Evolutionary conservation across 352 stramenopile genomes (phyloP).

Genomic region (Phytophthora colocasiae): DNA sequence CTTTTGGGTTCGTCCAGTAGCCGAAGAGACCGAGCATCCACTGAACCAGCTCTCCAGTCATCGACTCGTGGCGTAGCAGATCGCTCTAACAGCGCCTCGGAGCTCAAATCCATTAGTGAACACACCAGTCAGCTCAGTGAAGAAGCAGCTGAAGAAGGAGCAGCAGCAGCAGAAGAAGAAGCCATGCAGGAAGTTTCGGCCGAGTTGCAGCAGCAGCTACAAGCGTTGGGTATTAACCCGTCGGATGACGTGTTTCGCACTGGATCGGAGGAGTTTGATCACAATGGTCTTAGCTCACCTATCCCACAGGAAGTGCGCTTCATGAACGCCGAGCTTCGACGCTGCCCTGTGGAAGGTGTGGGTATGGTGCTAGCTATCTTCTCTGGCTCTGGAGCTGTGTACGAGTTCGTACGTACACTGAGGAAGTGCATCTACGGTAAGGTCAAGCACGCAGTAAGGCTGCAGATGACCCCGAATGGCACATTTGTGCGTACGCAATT

Average conservation of each 20-base stretch:
- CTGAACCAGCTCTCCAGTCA: slow-evolving; percentile 15
- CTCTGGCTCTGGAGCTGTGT: slow-evolving; percentile 80
- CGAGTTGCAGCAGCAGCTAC: slow-evolving; percentile 80
- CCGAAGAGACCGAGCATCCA: slow-evolving; percentile 28
- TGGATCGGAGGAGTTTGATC: slow-evolving; percentile 76
- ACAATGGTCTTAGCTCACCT: slow-evolving; percentile 81
- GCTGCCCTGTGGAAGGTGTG: slow-evolving; percentile 78
- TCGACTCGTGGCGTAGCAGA: slow-evolving; percentile 8
- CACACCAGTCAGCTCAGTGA: slow-evolving; percentile 2
- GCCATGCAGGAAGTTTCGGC: slow-evolving; percentile 68
- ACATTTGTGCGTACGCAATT: slow-evolving; percentile 83
- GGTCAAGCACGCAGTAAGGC: slow-evolving; percentile 87
- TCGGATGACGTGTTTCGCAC: slow-evolving; percentile 87
- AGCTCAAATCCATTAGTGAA: slow-evolving; percentile 9
- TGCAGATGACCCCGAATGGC: slow-evolving; percentile 75
- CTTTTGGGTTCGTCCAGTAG: slow-evolving; percentile 23
- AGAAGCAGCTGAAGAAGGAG: slow-evolving; percentile 6
- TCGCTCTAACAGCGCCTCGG: slow-evolving; percentile 11
- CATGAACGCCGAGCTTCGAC: slow-evolving; percentile 83
- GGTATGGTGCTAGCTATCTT: slow-evolving; percentile 83
- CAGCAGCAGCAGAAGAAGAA: slow-evolving; percentile 10
- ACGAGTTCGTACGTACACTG: slow-evolving; percentile 88
- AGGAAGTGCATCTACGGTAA: slow-evolving; percentile 91
- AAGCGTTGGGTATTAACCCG: slow-evolving; percentile 81
- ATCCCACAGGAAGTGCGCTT: slow-evolving; percentile 90